A percentile compares a stretch with the other conserved stretches of the same genome.
Conservation (phyloP, 805 yeast species). For the Debaryomyces tyrocola region DNA sequence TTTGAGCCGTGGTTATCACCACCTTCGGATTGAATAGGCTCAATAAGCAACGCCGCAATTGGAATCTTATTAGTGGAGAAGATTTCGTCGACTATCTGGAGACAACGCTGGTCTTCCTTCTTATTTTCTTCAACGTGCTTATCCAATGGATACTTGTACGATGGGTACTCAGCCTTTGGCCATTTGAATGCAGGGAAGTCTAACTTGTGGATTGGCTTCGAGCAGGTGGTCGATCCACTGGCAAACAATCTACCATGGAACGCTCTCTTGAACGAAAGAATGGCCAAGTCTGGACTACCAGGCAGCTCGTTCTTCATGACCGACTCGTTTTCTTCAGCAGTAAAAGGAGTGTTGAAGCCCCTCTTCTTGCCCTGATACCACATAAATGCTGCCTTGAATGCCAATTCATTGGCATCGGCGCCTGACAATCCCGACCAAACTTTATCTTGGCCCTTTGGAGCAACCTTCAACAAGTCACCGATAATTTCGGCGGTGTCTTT, state of each 20-base stretch:
- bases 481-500: constrained; percentile 61
- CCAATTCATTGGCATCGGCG: constrained; percentile 86
- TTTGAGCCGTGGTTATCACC: constrained; percentile 73
- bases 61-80: constrained; percentile 69
- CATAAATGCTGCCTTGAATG: constrained; percentile 86
- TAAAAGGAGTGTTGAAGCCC: constrained; percentile 59
- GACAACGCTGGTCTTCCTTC: constrained; percentile 79
- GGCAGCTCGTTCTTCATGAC: constrained; percentile 84
- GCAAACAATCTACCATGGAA: constrained; percentile 97
- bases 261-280: constrained; percentile 81
- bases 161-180: constrained; percentile 95
- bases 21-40: constrained; percentile 73
- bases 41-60: constrained; percentile 60
- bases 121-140: constrained; percentile 61
- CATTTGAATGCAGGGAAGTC: constrained; percentile 92
- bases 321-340: constrained; percentile 65
- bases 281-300: constrained; percentile 84
- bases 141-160: constrained; percentile 80
- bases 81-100: constrained; percentile 70
- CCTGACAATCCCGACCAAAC: constrained; percentile 84
- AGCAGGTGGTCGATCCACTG: constrained; percentile 84
- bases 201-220: constrained; percentile 92
- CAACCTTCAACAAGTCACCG: constrained; percentile 53
- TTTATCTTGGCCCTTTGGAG: constrained; percentile 74
- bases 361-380: constrained; percentile 71